These are phyloP conservation scores for Pythium vanterpoolii DNA, from an alignment of 352 stramenopile genomes.

Conservation along the genomic window DNA sequence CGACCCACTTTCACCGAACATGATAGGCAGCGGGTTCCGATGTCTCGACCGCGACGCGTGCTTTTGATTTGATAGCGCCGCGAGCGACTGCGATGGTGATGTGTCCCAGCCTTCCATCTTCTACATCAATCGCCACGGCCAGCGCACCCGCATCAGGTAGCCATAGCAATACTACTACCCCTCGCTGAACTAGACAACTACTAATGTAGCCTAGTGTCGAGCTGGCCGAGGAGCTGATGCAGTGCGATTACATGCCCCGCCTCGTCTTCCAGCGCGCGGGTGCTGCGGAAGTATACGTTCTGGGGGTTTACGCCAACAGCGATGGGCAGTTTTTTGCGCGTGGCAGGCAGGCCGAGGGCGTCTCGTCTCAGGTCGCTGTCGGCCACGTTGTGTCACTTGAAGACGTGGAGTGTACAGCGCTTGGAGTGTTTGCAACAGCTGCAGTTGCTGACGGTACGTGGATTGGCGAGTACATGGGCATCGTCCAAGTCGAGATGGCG, in stretches of 20 bases:
- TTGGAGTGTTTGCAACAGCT: slow-evolving; percentile 62
- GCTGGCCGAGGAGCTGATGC: slow-evolving; percentile 59
- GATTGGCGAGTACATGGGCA: slow-evolving; percentile 65
- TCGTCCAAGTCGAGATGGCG: slow-evolving; percentile 30
- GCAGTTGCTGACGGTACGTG: slow-evolving; percentile 38
- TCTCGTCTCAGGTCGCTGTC: slow-evolving; percentile 48
- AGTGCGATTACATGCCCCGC: slow-evolving; percentile 60
- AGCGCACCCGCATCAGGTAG: slow-evolving; percentile 39
- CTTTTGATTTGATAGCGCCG: slow-evolving; percentile 41
- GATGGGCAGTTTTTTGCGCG: slow-evolving; percentile 37
- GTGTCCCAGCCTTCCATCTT: slow-evolving; percentile 32
- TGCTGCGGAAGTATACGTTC: slow-evolving; percentile 75
- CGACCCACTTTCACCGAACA: not conserved
- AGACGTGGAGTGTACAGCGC: slow-evolving; percentile 35
- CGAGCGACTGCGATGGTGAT: slow-evolving; percentile 30
- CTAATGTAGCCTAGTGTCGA: slow-evolving; percentile 23
- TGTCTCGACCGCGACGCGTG: slow-evolving; percentile 65
- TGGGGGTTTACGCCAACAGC: slow-evolving; percentile 61
- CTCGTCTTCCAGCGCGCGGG: slow-evolving; percentile 58
- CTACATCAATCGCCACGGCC: slow-evolving; percentile 34
- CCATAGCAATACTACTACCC: not conserved
- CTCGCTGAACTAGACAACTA: not conserved
- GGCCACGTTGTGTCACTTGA: slow-evolving; percentile 47
- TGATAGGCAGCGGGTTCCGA: slow-evolving; percentile 35
- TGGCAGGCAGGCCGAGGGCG: slow-evolving; percentile 11